Evolutionary conservation across 164 flowering plant species (phyloP).

Genomic region (Macadamia tetraphylla): DNA sequence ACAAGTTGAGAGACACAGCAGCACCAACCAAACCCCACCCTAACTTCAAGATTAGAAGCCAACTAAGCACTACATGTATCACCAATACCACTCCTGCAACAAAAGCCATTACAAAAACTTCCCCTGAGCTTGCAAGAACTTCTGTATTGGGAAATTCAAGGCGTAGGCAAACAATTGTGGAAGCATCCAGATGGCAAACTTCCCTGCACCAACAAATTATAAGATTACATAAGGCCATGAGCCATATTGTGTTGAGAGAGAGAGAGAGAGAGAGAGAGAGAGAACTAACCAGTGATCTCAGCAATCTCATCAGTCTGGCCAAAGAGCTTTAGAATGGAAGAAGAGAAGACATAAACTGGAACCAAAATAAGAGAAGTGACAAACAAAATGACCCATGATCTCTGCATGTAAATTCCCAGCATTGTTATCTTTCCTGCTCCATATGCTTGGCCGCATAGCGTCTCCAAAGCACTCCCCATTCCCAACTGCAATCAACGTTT

Average conservation of each 20-base stretch:
- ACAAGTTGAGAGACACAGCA: conserved; percentile 38
- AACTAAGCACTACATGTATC: conserved; percentile 42
- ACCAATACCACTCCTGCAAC: conserved; percentile 40
- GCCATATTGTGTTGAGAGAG: no score
- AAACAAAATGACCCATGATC: conserved; percentile 63
- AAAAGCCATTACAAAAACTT: conserved; percentile 51
- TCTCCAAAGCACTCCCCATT: conserved; percentile 73
- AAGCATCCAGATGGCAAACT: conserved; percentile 55
- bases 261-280: background rate
- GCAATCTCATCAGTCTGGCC: conserved; percentile 53
- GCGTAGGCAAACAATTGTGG: conserved; percentile 66
- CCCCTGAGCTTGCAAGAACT: conserved; percentile 63
- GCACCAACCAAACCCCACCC: conserved; percentile 56
- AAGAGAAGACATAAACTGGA: conserved; percentile 50
- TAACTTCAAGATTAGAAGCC: conserved; percentile 51
- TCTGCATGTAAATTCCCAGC: conserved; percentile 67
- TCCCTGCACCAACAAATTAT: conserved; percentile 26
- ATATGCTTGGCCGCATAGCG: conserved; percentile 69
- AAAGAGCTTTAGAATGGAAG: conserved; percentile 40
- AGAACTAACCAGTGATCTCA: conserved; percentile 37
- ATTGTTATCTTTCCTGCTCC: conserved; percentile 51
- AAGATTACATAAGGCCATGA: no score
- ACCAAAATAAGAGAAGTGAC: conserved; percentile 33
- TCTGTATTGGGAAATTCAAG: conserved; percentile 53
- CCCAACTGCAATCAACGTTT: conserved; percentile 35